Percentiles rank a stretch among this genome's conserved stretches.
Conservation (phyloP, 495 filamentous ascomycete species). For the Terfezia claveryi region DNA sequence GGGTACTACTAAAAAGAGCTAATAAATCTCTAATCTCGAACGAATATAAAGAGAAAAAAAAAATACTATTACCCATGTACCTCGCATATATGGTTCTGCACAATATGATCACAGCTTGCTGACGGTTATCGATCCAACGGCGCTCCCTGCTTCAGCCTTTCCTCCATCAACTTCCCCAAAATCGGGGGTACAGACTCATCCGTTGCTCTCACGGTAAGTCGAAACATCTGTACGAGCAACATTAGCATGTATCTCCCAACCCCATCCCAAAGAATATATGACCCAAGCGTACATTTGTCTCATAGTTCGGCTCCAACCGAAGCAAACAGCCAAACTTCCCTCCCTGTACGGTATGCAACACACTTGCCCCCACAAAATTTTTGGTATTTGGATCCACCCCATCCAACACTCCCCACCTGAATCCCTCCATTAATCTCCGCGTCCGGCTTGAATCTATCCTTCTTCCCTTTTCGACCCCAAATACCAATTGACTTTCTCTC, state of each 20-base stretch:
- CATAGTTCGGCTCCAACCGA: conserved; percentile 84
- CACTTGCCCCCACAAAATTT: conserved; percentile 86
- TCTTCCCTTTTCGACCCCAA: conserved; percentile 38
- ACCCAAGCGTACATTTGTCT: conserved; percentile 43
- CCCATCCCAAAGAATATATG: neutral
- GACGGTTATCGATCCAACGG: no score
- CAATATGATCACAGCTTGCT: no score
- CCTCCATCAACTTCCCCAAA: conserved; percentile 68
- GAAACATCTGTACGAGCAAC: conserved; percentile 50
- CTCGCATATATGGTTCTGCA: no score
- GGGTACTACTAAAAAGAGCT: no score
- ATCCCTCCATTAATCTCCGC: conserved; percentile 45
- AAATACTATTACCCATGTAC: no score
- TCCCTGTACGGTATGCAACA: conserved; percentile 56
- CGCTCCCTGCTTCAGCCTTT: conserved; percentile 40
- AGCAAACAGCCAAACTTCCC: conserved; percentile 90
- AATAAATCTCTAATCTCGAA: no score
- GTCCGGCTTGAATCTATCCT: conserved; percentile 25
- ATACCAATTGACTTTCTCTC: conserved; percentile 69
- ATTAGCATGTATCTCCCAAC: conserved; percentile 13
- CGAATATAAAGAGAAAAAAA: no score
- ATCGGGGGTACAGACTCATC: conserved; percentile 69
- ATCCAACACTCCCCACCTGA: conserved; percentile 69
- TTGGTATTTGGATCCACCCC: conserved; percentile 72
- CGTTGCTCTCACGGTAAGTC: conserved; percentile 82